A percentile compares a stretch with the other conserved stretches of the same genome.
Evolutionary conservation across 495 filamentous ascomycete species (phyloP).

Genomic region (Neurospora tetrasperma): DNA sequence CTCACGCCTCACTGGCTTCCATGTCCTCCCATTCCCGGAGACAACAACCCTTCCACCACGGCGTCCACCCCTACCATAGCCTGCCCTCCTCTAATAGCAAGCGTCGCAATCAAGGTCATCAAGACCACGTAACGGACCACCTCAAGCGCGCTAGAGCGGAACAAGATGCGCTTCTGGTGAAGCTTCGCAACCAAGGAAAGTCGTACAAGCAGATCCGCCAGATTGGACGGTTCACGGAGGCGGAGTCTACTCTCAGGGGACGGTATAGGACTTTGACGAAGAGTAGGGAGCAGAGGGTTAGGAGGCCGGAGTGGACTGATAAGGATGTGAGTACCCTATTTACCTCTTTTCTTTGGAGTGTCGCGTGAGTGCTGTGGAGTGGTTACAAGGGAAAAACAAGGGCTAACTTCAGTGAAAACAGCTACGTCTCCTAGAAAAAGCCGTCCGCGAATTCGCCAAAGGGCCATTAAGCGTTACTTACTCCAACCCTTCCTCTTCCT

Average conservation of each 20-base stretch:
- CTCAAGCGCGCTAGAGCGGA: constrained; percentile 2
- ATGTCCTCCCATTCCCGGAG: neutral
- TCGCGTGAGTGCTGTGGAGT: no score
- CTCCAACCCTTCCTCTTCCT: neutral
- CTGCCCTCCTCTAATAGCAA: neutral
- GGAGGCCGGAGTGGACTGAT: constrained; percentile 68
- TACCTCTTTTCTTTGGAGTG: no score
- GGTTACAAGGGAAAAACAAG: no score
- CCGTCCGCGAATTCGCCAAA: constrained; percentile 30
- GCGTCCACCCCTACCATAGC: neutral
- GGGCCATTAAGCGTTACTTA: neutral
- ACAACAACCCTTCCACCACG: neutral
- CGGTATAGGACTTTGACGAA: constrained; percentile 74
- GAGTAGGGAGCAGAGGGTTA: constrained; percentile 55
- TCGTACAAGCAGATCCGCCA: constrained; percentile 73
- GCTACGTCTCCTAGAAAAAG: constrained; percentile 40
- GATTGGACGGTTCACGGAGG: constrained; percentile 56
- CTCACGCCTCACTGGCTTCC: neutral
- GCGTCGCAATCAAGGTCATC: neutral
- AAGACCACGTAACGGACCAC: neutral
- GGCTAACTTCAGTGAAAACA: constrained; percentile 9
- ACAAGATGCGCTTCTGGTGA: constrained; percentile 56
- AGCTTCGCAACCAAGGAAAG: constrained; percentile 51
- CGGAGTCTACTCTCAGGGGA: constrained; percentile 81
- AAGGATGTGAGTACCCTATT: constrained; percentile 78